Evolutionary conservation across 148 eudicot species (phyloP).

Genomic region (Rhododendron kiyosumense): DNA sequence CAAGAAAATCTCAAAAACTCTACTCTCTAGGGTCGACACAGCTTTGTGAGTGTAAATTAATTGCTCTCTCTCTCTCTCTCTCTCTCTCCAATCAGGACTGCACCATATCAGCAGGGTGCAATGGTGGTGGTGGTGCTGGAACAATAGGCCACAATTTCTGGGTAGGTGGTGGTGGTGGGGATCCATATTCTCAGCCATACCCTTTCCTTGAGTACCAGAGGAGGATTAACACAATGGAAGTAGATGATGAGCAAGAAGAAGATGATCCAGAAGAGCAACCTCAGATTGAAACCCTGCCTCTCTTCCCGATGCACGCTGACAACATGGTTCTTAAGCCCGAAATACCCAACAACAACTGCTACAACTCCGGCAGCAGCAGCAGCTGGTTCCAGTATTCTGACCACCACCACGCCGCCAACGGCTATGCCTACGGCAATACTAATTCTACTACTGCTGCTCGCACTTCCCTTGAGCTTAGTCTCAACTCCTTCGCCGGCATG

Average conservation of each 20-base stretch:
- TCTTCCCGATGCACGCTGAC: conserved; percentile 79
- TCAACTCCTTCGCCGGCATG: conserved; percentile 56
- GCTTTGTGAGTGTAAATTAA: not conserved
- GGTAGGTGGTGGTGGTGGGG: conserved; percentile 27
- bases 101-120: conserved; percentile 55
- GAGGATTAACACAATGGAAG: conserved; percentile 15
- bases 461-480: conserved; percentile 89
- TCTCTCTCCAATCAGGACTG: conserved; percentile 43
- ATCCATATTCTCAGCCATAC: conserved; percentile 31
- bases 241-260: conserved; percentile 31
- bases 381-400: not conserved
- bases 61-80: not conserved
- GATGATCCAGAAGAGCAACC: conserved; percentile 29
- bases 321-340: conserved; percentile 22
- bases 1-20: not conserved
- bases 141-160: conserved; percentile 37
- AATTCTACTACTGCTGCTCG: not conserved
- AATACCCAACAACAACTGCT: conserved; percentile 23
- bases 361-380: not conserved
- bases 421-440: not conserved
- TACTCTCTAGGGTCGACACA: not conserved
- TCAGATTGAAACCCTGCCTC: conserved; percentile 76
- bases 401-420: conserved; percentile 22
- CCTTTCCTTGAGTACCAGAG: conserved; percentile 37
- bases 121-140: conserved; percentile 28